A percentile compares a stretch with the other conserved stretches of the same genome.
Evolutionary conservation across 805 yeast genomes (phyloP).

Genomic region (Candida insectorum): DNA sequence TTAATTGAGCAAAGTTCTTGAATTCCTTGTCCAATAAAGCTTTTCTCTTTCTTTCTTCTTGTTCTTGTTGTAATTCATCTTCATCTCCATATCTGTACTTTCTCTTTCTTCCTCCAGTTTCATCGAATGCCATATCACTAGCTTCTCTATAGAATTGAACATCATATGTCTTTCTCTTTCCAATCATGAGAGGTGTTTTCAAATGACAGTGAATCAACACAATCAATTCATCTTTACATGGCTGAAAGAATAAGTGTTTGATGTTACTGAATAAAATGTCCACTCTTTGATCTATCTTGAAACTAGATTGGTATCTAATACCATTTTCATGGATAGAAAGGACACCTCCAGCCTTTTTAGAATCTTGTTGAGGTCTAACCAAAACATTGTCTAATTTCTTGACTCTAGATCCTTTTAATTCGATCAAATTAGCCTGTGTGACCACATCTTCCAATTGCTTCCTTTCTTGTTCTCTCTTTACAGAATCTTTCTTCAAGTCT

Average conservation of each 20-base stretch:
- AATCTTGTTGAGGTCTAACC: conserved; percentile 94
- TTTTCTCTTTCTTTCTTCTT: conserved; percentile 93
- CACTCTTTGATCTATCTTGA: conserved; percentile 79
- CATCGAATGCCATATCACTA: conserved; percentile 92
- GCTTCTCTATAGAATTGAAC: conserved; percentile 97
- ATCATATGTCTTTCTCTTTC: conserved; percentile 92
- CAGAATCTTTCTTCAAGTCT: conserved; percentile 88
- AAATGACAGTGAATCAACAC: conserved; percentile 91
- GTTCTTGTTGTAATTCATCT: conserved; percentile 97
- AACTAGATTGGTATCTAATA: conserved; percentile 84
- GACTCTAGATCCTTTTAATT: conserved; percentile 79
- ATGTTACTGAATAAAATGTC: conserved; percentile 88
- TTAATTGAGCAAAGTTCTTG: conserved; percentile 81
- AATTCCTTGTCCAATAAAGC: conserved; percentile 89
- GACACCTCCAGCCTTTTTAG: conserved; percentile 91
- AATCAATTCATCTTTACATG: conserved; percentile 90
- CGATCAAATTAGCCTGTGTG: conserved; percentile 82
- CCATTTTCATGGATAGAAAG: conserved; percentile 94
- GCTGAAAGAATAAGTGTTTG: conserved; percentile 92
- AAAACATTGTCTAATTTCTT: conserved; percentile 83
- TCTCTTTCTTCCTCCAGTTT: conserved; percentile 92
- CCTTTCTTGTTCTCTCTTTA: conserved; percentile 85
- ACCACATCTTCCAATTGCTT: conserved; percentile 93
- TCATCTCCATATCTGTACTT: conserved; percentile 92
- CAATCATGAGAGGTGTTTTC: conserved; percentile 90